phyloP scores from a whole-genome alignment of 2,329 filamentous ascomycete species.

The Seiridium unicorne region DNA sequence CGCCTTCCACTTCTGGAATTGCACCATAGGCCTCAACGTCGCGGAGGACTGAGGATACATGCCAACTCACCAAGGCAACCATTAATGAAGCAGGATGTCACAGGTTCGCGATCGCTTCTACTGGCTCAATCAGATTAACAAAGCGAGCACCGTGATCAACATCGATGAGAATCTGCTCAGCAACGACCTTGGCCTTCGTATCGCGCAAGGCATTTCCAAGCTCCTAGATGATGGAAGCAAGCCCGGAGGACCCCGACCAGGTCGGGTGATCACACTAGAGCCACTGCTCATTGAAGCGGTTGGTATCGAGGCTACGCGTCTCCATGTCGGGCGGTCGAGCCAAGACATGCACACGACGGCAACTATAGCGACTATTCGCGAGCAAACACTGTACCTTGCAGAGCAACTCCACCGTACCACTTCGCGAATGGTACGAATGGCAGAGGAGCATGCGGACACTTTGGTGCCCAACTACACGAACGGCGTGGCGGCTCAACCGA shows the following conservation, averaged over 20 bases:
- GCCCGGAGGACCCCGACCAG: neutral
- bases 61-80: neutral
- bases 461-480: slow-evolving; percentile 7
- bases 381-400: neutral
- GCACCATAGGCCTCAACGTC: neutral
- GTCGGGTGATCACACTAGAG: neutral
- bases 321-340: slow-evolving; percentile 2
- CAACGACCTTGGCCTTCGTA: neutral
- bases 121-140: slow-evolving; percentile 7
- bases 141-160: slow-evolving; percentile 2
- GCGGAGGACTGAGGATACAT: neutral
- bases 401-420: neutral
- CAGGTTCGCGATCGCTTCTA: slow-evolving; percentile 4
- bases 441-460: neutral
- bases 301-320: slow-evolving; percentile 4
- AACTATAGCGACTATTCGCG: neutral
- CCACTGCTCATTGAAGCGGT: slow-evolving; percentile 3
- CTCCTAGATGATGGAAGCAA: neutral
- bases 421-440: neutral
- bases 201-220: neutral
- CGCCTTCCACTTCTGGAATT: neutral
- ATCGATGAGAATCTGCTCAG: neutral
- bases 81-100: neutral
- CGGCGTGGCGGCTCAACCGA: slow-evolving; percentile 7
- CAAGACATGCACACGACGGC: slow-evolving; percentile 8